Percentiles rank a stretch among this genome's conserved stretches.
These are phyloP conservation scores for Ministeria vibrans DNA, from an alignment of 78 protist genomes.

Conservation along the genomic window DNA sequence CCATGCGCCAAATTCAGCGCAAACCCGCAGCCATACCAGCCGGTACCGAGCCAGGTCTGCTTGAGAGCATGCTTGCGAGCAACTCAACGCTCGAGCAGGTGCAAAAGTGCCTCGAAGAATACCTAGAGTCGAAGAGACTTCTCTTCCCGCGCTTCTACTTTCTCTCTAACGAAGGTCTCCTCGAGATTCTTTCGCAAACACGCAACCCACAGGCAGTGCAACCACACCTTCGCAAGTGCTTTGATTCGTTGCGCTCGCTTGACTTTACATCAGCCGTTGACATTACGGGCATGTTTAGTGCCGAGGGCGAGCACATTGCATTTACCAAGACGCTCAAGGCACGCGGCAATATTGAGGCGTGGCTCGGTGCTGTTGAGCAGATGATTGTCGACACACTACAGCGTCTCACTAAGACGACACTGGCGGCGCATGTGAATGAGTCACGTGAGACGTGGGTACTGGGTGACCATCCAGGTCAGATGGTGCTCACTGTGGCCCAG, in stretches of 20 bases:
- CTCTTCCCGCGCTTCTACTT: constrained; percentile 77
- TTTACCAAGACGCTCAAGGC: constrained; percentile 5
- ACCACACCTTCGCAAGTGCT: constrained; percentile 43
- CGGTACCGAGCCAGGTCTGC: constrained; percentile 22
- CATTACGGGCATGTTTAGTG: constrained; percentile 4
- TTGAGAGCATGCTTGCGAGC: constrained; percentile 12
- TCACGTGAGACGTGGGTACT: constrained; percentile 54
- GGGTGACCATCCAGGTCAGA: constrained; percentile 44
- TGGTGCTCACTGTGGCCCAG: constrained; percentile 36
- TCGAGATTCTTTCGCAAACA: constrained; percentile 32
- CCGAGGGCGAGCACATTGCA: constrained; percentile 25
- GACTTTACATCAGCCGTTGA: background rate
- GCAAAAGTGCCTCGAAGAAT: constrained; percentile 58
- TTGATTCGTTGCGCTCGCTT: background rate
- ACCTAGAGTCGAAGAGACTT: constrained; percentile 64
- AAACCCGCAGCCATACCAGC: constrained; percentile 30
- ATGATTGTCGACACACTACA: constrained; percentile 40
- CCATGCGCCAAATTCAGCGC: constrained; percentile 38
- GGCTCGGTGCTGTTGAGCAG: constrained; percentile 30
- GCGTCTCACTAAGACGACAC: background rate
- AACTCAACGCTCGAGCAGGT: constrained; percentile 36
- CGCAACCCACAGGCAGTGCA: constrained; percentile 39
- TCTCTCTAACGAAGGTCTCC: constrained; percentile 51
- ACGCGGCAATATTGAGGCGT: constrained; percentile 37
- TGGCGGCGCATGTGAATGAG: constrained; percentile 12